phyloP scores from a whole-genome alignment of 208 protist species.

The Crithidia bombi region DNA sequence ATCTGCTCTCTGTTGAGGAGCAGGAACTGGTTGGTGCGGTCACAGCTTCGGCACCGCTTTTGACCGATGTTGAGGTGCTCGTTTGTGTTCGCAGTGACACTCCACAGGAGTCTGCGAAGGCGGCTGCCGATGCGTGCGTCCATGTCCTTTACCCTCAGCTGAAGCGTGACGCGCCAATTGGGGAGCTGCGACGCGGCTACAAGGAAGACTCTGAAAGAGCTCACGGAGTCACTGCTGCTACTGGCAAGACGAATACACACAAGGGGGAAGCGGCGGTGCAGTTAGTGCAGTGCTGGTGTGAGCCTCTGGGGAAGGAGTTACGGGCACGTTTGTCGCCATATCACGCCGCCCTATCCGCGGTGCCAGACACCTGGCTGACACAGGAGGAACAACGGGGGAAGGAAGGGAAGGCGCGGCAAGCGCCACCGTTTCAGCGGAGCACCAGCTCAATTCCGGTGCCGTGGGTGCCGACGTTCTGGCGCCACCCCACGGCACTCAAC shows the following conservation, averaged over 20 bases:
- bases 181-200: slow-evolving; percentile 1
- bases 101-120: no score
- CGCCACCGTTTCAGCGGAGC: neutral
- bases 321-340: slow-evolving; percentile 13
- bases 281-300: slow-evolving; percentile 29
- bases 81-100: slow-evolving; percentile 30
- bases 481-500: slow-evolving; percentile 57
- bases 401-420: neutral
- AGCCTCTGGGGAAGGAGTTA: slow-evolving; percentile 15
- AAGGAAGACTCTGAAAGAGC: neutral
- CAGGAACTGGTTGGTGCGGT: slow-evolving; percentile 74
- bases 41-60: slow-evolving; percentile 53
- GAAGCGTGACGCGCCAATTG: neutral
- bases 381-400: neutral
- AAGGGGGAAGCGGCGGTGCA: neutral
- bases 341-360: slow-evolving; percentile 27
- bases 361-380: slow-evolving; percentile 9
- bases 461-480: slow-evolving; percentile 53
- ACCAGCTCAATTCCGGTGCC: neutral
- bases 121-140: neutral
- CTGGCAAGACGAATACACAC: neutral
- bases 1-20: slow-evolving; percentile 65
- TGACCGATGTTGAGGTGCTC: slow-evolving; percentile 50
- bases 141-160: slow-evolving; percentile 26
- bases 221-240: no score